These are phyloP conservation scores for Mycosphaerella arachidis DNA, from an alignment of 2,329 filamentous ascomycete genomes.

Conservation along the genomic window DNA sequence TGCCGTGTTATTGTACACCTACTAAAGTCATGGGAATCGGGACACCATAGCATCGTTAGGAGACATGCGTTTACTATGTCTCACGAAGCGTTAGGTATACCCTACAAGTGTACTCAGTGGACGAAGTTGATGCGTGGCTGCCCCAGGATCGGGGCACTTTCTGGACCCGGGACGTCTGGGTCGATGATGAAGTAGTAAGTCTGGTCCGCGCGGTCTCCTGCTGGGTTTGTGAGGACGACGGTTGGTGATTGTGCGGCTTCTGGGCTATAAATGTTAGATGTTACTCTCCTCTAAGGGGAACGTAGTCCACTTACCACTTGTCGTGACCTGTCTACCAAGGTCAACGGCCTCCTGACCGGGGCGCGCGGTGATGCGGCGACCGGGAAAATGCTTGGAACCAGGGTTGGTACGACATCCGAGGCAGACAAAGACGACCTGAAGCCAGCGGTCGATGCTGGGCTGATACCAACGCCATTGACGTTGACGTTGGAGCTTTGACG, in stretches of 20 bases:
- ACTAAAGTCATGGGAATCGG: no score
- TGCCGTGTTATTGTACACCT: background rate
- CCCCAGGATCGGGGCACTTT: slow-evolving; percentile 7
- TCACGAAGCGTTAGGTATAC: no score
- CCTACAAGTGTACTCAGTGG: no score
- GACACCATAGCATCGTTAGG: no score
- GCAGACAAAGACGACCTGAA: slow-evolving; percentile 7
- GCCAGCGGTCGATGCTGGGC: background rate
- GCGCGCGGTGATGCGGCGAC: background rate
- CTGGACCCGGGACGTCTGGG: slow-evolving; percentile 13
- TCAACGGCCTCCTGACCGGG: slow-evolving; percentile 7
- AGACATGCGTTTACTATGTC: no score
- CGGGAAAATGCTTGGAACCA: slow-evolving; percentile 10
- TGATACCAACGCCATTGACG: slow-evolving; percentile 8
- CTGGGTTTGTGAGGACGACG: slow-evolving; percentile 6
- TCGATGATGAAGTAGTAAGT: slow-evolving; percentile 16
- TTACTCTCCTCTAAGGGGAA: background rate
- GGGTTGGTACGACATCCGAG: slow-evolving; percentile 10
- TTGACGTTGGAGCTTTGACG: slow-evolving; percentile 4
- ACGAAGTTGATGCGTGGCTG: slow-evolving; percentile 12
- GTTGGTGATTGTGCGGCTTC: slow-evolving; percentile 6
- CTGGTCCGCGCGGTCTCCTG: background rate
- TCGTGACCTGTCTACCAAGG: slow-evolving; percentile 8
- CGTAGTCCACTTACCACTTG: slow-evolving; percentile 3
- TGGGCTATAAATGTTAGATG: background rate